Evolutionary conservation across 805 yeast genomes (phyloP), one percentile per base, ranked within the genome.

Genomic region (Candida easanensis): DNA sequence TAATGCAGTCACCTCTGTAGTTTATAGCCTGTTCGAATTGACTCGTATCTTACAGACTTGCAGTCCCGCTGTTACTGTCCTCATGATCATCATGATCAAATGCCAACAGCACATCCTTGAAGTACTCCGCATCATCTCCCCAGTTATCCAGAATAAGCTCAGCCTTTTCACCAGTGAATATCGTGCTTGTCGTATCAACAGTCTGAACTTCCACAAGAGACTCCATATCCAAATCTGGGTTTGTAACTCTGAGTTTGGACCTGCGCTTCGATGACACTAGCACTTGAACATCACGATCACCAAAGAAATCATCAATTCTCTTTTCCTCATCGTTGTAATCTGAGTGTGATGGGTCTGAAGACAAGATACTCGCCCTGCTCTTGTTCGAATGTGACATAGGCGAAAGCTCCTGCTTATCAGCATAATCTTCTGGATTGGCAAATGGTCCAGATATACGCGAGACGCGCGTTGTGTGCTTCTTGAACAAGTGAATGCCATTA

Each of bases 251-350:
- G 34, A 84, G 64, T 41, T 73, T 72, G 1, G 83, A 72, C 45
- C 86, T 65, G 51, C 88, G 66, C 55, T 76, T 77, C 14, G 85
- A 77, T 46, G 84, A 76, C 7, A 84, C 88, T 46, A 84, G 62
- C 8, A 84, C 84, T 60, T 84, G 90, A 2, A 82, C 90, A 49
- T 84, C 89, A 50, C 81, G 56, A 23, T 69, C 66, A 16, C 70
- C 71, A 42, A 77, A 71, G 13, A 71, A 63, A 17, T 71, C 69
- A 28, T 68, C 72, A 19, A 62, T 69, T 39, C 66, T 68, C 20
- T 51, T 54, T 28, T 51, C 58, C 36, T 39, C 54, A 25, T 48
- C 55, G 6, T n/a, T n/a, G n/a, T 39, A 39, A 15, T 33, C 30
- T 22, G 36, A 19, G 11, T 20, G 18, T 8, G 30, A 9, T 5